These are phyloP conservation scores for Jatropha podagrica DNA, from an alignment of 441 rosid genomes.

Conservation along the genomic window DNA sequence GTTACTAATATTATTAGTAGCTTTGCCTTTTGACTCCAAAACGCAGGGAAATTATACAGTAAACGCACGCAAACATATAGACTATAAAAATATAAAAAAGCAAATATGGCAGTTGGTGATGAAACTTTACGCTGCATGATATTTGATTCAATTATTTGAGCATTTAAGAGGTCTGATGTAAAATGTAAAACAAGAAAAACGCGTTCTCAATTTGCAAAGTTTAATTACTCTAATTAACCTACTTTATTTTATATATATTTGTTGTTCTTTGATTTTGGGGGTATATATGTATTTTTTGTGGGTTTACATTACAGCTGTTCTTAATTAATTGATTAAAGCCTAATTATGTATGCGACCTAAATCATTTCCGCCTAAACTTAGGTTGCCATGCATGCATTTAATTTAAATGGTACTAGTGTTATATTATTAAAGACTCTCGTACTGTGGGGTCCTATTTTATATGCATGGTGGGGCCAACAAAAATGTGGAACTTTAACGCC, in stretches of 20 bases:
- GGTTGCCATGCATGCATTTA: too few species aligned
- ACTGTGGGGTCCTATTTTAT: conserved; percentile 14
- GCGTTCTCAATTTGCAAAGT: neutral
- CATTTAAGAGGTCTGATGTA: neutral
- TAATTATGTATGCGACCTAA: too few species aligned
- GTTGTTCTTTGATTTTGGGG: too few species aligned
- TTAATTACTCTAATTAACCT: neutral
- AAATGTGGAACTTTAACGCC: conserved; percentile 29
- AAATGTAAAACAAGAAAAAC: neutral
- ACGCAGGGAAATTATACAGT: neutral
- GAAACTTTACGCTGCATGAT: neutral
- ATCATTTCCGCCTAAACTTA: too few species aligned
- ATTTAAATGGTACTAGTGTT: neutral
- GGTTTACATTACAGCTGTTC: too few species aligned
- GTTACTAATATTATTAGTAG: too few species aligned
- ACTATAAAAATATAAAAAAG: neutral
- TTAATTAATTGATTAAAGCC: too few species aligned
- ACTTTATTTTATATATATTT: neutral
- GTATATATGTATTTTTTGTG: neutral
- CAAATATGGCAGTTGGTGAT: neutral
- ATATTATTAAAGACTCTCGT: too few species aligned
- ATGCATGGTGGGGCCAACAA: neutral
- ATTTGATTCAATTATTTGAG: conserved; percentile 19
- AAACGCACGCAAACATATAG: neutral
- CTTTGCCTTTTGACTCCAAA: neutral